Conservation (phyloP, 306 rosid species). For the Lathyrus oleraceus region DNA sequence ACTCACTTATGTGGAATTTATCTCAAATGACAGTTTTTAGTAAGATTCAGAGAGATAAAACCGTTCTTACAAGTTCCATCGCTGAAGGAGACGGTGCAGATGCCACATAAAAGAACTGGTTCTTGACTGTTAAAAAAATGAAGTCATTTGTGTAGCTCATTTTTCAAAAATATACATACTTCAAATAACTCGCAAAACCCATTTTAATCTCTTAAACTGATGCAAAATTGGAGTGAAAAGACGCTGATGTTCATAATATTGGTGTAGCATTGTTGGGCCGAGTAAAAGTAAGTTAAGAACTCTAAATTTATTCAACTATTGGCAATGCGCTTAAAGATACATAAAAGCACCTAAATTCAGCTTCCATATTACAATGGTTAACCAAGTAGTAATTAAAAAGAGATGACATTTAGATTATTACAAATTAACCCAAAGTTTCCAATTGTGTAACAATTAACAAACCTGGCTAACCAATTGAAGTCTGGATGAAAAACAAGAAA, state of each 20-base stretch:
- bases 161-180: not conserved
- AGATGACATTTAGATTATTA: slow-evolving; percentile 12
- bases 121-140: not conserved
- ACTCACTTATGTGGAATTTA: not conserved
- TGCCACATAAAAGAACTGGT: not conserved
- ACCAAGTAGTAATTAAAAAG: not conserved
- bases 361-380: slow-evolving; percentile 13
- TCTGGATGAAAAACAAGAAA: slow-evolving; percentile 1
- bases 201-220: not conserved
- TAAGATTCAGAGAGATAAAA: not conserved
- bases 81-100: not conserved
- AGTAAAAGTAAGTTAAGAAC: not conserved
- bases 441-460: not conserved
- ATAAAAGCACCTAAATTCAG: slow-evolving; percentile 6
- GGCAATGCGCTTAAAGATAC: not conserved
- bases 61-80: not conserved
- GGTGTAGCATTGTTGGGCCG: not conserved
- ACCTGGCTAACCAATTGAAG: not conserved
- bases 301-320: not conserved
- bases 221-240: not conserved
- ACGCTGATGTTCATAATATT: not conserved
- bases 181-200: not conserved
- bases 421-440: slow-evolving; percentile 2
- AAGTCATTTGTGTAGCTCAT: not conserved
- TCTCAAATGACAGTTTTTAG: not conserved